A percentile compares a stretch with the other conserved stretches of the same genome.
Evolutionary conservation across 768 basidiomycete genomes (phyloP).

Genomic region (Coprinopsis strossmayeri): DNA sequence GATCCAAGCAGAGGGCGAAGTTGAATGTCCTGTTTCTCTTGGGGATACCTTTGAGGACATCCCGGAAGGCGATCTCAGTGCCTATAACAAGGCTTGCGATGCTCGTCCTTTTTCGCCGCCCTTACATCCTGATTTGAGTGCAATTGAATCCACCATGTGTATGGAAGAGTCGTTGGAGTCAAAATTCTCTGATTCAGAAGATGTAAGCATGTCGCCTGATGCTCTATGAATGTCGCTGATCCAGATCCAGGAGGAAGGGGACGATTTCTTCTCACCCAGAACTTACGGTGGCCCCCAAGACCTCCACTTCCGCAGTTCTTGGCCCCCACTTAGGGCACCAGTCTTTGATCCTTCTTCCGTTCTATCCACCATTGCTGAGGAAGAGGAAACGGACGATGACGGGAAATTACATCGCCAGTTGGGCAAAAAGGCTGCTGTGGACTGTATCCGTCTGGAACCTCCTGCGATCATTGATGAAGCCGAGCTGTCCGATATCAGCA

Average conservation of each 20-base stretch:
- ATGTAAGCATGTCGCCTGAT: conserved; percentile 1
- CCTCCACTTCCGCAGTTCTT: background rate
- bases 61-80: background rate
- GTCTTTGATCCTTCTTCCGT: conserved; percentile 2
- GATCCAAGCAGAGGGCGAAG: background rate
- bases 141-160: no score
- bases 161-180: conserved; percentile 1
- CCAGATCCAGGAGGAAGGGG: no score
- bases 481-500: background rate
- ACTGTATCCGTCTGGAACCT: background rate
- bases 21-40: background rate
- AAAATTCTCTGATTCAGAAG: conserved; percentile 4
- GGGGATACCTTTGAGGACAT: background rate
- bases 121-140: no score
- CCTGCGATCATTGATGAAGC: background rate
- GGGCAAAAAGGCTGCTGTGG: no score
- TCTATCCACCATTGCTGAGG: conserved; percentile 5
- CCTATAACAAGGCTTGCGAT: background rate
- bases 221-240: background rate
- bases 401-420: no score
- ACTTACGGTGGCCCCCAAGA: background rate
- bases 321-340: background rate
- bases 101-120: background rate
- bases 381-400: conserved; percentile 4
- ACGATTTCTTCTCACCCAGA: no score